Evolutionary conservation across 805 yeast genomes (phyloP).

Genomic region (Candida vartiovaarae): DNA sequence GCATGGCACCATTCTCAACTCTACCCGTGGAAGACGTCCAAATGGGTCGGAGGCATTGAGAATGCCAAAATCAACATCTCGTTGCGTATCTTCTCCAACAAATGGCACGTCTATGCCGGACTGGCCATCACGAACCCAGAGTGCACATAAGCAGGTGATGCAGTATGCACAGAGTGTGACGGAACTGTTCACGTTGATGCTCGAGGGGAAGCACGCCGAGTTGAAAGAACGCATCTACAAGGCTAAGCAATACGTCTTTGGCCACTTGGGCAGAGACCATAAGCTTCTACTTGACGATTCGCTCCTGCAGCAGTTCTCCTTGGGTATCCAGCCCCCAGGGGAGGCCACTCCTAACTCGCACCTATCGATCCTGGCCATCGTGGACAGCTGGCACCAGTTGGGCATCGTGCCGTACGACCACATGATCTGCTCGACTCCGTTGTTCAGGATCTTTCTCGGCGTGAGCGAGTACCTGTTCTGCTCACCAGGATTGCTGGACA

Average conservation of each 20-base stretch:
- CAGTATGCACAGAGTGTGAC: conserved; percentile 85
- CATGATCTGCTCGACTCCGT: conserved; percentile 92
- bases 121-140: conserved; percentile 91
- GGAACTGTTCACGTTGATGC: conserved; percentile 76
- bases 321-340: conserved; percentile 60
- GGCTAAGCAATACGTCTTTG: conserved; percentile 76
- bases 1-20: conserved; percentile 83
- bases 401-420: conserved; percentile 93
- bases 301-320: conserved; percentile 70
- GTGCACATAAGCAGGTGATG: conserved; percentile 85
- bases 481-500: conserved; percentile 75
- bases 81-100: conserved; percentile 81
- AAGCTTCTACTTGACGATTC: conserved; percentile 70
- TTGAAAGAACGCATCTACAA: conserved; percentile 48
- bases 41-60: conserved; percentile 92
- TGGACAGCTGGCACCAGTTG: conserved; percentile 84
- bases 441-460: conserved; percentile 87
- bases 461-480: conserved; percentile 90
- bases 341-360: conserved; percentile 80
- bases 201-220: conserved; percentile 56
- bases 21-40: conserved; percentile 86
- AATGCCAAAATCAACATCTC: conserved; percentile 94
- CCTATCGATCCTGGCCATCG: conserved; percentile 80
- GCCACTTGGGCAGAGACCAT: conserved; percentile 48
- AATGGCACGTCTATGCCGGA: conserved; percentile 98